phyloP scores from a whole-genome alignment of 1,139 yeast species.

The Geotrichum citri-aurantii region DNA sequence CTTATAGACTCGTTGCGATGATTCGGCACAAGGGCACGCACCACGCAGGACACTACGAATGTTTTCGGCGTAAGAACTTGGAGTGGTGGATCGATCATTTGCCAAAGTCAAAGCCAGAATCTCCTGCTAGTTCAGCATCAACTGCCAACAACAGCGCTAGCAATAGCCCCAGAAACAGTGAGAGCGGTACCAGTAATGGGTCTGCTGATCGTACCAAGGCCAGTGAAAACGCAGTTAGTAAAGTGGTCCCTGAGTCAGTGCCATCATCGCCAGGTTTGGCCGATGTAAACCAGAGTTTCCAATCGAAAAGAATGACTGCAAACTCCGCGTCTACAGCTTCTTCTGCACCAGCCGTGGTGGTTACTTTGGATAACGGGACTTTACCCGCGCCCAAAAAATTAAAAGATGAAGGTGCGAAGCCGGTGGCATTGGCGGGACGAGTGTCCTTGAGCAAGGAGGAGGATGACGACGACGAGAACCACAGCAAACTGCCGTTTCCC shows the following conservation, averaged over 20 bases:
- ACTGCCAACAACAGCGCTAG: not conserved
- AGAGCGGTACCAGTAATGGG: not conserved
- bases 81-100: constrained; percentile 26
- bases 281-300: not conserved
- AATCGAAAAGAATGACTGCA: not conserved
- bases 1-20: constrained; percentile 60
- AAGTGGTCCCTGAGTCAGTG: not conserved
- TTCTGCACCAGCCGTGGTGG: too few species aligned
- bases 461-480: not conserved
- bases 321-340: not conserved
- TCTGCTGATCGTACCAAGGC: not conserved
- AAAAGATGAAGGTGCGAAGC: not conserved
- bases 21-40: constrained; percentile 88
- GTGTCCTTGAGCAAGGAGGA: not conserved
- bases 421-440: not conserved
- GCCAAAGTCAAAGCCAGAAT: not conserved
- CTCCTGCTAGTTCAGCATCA: not conserved
- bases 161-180: not conserved
- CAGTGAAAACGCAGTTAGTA: not conserved
- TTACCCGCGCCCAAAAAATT: too few species aligned
- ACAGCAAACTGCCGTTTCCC: constrained; percentile 1
- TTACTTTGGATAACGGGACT: too few species aligned
- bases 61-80: constrained; percentile 34
- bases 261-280: not conserved
- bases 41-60: constrained; percentile 69